A percentile compares a stretch with the other conserved stretches of the same genome.
Conservation (phyloP, 768 basidiomycete genomes). For the Psilocybe sp. region DNA sequence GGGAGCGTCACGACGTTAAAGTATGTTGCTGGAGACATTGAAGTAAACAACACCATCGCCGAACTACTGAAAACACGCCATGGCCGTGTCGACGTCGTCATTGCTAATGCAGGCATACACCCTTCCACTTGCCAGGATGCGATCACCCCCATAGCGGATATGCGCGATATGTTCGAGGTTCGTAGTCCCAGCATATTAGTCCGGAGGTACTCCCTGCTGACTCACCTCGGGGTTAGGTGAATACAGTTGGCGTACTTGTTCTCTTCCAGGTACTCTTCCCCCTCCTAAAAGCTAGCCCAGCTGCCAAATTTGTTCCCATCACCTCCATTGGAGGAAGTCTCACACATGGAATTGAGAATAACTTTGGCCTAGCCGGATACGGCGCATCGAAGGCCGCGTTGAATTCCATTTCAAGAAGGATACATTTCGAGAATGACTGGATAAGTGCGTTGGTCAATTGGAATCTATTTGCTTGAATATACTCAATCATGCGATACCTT, state of each 20-base stretch:
- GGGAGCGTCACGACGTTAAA: background rate
- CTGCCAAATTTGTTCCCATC: slow-evolving; percentile 4
- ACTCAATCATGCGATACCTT: background rate
- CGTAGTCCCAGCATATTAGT: background rate
- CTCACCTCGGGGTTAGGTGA: background rate
- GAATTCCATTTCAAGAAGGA: slow-evolving; percentile 7
- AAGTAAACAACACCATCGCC: background rate
- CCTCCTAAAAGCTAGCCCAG: slow-evolving; percentile 2
- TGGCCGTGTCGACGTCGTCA: background rate
- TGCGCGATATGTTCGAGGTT: background rate
- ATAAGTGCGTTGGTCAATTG: background rate
- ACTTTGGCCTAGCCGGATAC: background rate
- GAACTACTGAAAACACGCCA: background rate
- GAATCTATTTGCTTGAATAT: too few species aligned
- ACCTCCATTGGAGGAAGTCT: background rate
- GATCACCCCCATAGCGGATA: background rate
- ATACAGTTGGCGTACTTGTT: background rate
- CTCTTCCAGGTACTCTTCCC: slow-evolving; percentile 3
- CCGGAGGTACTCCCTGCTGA: background rate
- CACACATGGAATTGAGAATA: background rate
- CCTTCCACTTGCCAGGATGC: background rate
- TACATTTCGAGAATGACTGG: slow-evolving; percentile 13
- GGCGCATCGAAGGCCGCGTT: slow-evolving; percentile 5
- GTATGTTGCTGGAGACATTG: background rate
- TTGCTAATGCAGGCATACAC: background rate